Conservation (phyloP, 768 basidiomycete genomes). For the Suillus sp. region DNA sequence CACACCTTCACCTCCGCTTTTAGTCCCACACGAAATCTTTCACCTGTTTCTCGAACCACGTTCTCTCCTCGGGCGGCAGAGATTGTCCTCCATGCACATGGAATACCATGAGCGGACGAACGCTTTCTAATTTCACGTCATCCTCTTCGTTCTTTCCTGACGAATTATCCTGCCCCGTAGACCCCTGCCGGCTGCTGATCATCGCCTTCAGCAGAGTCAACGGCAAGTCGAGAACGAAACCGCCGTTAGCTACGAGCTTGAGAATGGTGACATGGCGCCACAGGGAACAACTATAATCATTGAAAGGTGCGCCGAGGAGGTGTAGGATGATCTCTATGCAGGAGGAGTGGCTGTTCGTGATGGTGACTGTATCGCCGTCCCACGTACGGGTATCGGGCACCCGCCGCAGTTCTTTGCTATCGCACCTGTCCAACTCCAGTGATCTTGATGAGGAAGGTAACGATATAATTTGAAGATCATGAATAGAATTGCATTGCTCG, state of each 20-base stretch:
- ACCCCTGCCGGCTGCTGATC: background rate
- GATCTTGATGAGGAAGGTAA: background rate
- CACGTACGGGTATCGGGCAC: background rate
- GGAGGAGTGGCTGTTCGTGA: background rate
- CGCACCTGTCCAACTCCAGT: background rate
- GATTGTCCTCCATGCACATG: slow-evolving; percentile 10
- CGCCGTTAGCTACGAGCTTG: background rate
- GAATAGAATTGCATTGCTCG: background rate
- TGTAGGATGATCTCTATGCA: background rate
- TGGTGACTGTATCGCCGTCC: slow-evolving; percentile 2
- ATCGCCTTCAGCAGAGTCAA: background rate
- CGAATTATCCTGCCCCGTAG: background rate
- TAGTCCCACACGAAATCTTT: background rate
- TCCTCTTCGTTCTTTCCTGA: background rate
- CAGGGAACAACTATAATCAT: background rate
- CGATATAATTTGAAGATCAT: background rate
- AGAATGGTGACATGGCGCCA: background rate
- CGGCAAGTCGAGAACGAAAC: background rate
- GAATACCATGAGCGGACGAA: slow-evolving; percentile 22
- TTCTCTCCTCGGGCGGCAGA: background rate
- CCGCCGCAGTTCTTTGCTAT: background rate
- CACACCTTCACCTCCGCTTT: background rate
- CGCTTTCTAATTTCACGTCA: background rate
- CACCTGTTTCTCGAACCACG: background rate
- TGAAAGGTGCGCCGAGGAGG: background rate